Evolutionary conservation across 495 filamentous ascomycete species (phyloP).

Genomic region (Annulohypoxylon bovei): DNA sequence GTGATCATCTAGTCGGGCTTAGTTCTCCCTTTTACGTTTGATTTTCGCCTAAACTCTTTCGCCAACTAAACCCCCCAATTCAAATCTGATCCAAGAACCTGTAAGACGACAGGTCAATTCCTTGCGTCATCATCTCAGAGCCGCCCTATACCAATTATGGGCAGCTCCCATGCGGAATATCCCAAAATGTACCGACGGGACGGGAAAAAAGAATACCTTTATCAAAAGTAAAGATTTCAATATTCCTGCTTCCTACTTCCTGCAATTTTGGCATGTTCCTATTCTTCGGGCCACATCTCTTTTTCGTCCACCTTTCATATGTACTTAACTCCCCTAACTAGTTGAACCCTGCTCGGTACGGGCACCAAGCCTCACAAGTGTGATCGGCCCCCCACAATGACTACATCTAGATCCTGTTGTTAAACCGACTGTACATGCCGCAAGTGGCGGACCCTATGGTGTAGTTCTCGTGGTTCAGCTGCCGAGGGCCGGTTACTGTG

Average conservation of each 20-base stretch:
- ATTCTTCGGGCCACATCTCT: conserved; percentile 28
- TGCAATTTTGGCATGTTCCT: neutral
- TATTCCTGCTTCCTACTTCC: neutral
- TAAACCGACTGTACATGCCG: conserved; percentile 36
- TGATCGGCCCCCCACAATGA: conserved; percentile 47
- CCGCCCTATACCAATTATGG: conserved; percentile 36
- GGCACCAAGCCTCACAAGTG: conserved; percentile 43
- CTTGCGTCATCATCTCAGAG: conserved; percentile 40
- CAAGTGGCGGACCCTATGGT: conserved; percentile 41
- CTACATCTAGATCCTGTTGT: conserved; percentile 45
- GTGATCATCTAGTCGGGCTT: conserved; percentile 28
- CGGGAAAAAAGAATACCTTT: conserved; percentile 3
- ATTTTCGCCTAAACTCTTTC: conserved; percentile 41
- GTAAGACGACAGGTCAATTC: conserved; percentile 42
- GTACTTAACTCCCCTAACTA: conserved; percentile 15
- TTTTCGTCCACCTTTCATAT: conserved; percentile 36
- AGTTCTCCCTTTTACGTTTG: conserved; percentile 27
- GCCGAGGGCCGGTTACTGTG: conserved; percentile 42
- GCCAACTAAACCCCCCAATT: conserved; percentile 28
- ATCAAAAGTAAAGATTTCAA: neutral
- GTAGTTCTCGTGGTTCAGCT: conserved; percentile 43
- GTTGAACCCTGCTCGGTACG: conserved; percentile 35
- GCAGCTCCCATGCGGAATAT: conserved; percentile 4
- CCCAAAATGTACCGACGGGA: neutral
- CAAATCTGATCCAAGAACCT: conserved; percentile 28